Evolutionary conservation across 345 rosid genomes (phyloP).

Genomic region (Nasturtium officinale): DNA sequence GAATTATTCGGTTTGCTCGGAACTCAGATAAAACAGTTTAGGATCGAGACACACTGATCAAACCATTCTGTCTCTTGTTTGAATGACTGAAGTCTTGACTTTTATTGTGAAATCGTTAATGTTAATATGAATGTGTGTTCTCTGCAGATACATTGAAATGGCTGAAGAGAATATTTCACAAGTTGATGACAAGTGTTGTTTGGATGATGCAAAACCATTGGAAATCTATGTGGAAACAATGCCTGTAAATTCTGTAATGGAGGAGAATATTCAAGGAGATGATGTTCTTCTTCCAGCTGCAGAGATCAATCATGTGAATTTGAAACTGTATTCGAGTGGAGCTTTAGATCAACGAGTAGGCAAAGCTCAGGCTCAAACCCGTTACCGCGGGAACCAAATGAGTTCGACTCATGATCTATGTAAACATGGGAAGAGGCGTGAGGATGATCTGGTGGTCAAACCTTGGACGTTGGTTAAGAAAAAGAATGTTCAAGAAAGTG

Average conservation of each 20-base stretch:
- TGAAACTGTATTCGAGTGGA: conserved; percentile 52
- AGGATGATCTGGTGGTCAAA: conserved; percentile 46
- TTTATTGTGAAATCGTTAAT: not conserved
- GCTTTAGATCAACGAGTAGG: conserved; percentile 32
- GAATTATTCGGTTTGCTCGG: not conserved
- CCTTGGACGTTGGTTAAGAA: conserved; percentile 41
- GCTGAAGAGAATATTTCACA: conserved; percentile 38
- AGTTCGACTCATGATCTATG: conserved; percentile 89
- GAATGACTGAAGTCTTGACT: not conserved
- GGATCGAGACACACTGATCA: conserved; percentile 21
- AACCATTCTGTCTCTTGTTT: not conserved
- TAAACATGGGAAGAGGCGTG: conserved; percentile 59
- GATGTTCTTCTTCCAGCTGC: conserved; percentile 30
- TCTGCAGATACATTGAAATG: conserved; percentile 36
- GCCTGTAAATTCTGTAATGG: conserved; percentile 3
- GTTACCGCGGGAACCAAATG: conserved; percentile 60
- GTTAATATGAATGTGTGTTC: not conserved
- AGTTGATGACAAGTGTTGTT: conserved; percentile 37
- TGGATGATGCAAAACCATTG: conserved; percentile 25
- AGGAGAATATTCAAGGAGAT: conserved; percentile 8
- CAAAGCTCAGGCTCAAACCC: conserved; percentile 48
- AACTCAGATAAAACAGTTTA: conserved; percentile 15
- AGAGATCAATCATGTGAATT: conserved; percentile 19
- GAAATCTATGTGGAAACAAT: conserved; percentile 24
- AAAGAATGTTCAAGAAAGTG: conserved; percentile 32